These are phyloP conservation scores for Dendrobium chrysotoxum DNA, from an alignment of 106 monocot genomes.

Conservation along the genomic window DNA sequence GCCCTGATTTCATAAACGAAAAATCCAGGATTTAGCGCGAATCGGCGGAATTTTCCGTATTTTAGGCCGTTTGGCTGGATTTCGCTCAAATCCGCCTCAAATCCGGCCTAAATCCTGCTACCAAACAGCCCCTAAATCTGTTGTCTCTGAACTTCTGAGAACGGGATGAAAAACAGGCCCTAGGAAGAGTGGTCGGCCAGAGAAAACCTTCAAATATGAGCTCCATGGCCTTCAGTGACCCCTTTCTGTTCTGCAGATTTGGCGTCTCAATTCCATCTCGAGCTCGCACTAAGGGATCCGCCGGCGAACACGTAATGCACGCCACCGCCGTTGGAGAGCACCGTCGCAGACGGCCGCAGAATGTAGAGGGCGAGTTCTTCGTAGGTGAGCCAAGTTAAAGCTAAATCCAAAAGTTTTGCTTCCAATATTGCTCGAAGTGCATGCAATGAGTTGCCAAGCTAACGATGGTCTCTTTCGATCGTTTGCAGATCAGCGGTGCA, in stretches of 20 bases:
- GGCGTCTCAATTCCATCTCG: conserved; percentile 4
- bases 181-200: background rate
- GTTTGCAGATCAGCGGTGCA: conserved; percentile 36
- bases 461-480: background rate
- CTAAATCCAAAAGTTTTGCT: too few species aligned
- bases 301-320: background rate
- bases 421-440: background rate
- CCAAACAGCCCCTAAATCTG: too few species aligned
- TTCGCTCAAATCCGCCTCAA: too few species aligned
- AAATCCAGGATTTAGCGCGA: too few species aligned
- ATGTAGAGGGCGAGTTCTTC: conserved; percentile 34
- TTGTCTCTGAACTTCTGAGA: background rate
- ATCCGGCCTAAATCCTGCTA: too few species aligned
- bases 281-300: background rate
- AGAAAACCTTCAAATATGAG: background rate
- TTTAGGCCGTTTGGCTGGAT: too few species aligned
- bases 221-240: conserved; percentile 14
- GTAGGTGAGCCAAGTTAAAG: conserved; percentile 11
- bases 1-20: too few species aligned
- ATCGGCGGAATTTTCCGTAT: too few species aligned
- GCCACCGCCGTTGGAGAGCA: background rate
- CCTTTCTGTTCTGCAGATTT: conserved; percentile 6
- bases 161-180: background rate
- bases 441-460: background rate
- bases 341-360: conserved; percentile 29